Base-by-base conservation (phyloP, 345 rosid species). In the Litchi chinensis region DNA sequence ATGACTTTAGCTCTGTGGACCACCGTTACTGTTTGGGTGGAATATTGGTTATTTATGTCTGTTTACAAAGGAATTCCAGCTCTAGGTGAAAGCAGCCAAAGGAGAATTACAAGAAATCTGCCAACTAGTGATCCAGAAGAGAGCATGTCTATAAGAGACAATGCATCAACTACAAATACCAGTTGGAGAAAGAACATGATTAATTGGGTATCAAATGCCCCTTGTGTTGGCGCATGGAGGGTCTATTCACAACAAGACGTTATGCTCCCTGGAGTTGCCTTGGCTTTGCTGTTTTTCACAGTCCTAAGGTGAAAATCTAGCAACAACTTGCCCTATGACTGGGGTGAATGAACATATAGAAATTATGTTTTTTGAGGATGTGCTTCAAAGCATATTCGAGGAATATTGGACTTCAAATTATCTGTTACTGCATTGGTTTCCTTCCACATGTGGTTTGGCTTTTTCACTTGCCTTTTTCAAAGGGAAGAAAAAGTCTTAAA, bases 231-330 rank as follows among this genome's bases (percentile, higher is more conserved):
- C 11, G 89, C 93, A 18, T 95, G 98, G 98, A 90, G 70, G 46
- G 89, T 85, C 10, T 93, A 93, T 81, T 80, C 89, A 6, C 84
- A 79, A 79, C 98, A 95, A 79, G 87, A 88, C 10, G 86, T 82
- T 65, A 82, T 91, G 32, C 88, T 93, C 15, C 91, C 97, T 21
- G 98, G 98, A 77, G 84, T 89, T 67, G 82, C 98, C 78, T 78
- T 93, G 48, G 95, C 98, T 68, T 71, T 95, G 81, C 71, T 95
- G 73, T 93, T 80, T 82, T 92, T 95, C 85, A 93, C 98, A 40
- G 98, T 92, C 54, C 95, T 95, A 76, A 90, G 94, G 98, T 95
- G 70, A 50, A 19, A 10, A 12, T 28, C 65, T 40, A 63, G 15
- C 48, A 9, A 44, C 48, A 44, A 44, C 48, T 44, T 44, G 48